Base-by-base conservation (phyloP, 1,284 basidiomycete species). In the Cystobasidium slooffiae region DNA sequence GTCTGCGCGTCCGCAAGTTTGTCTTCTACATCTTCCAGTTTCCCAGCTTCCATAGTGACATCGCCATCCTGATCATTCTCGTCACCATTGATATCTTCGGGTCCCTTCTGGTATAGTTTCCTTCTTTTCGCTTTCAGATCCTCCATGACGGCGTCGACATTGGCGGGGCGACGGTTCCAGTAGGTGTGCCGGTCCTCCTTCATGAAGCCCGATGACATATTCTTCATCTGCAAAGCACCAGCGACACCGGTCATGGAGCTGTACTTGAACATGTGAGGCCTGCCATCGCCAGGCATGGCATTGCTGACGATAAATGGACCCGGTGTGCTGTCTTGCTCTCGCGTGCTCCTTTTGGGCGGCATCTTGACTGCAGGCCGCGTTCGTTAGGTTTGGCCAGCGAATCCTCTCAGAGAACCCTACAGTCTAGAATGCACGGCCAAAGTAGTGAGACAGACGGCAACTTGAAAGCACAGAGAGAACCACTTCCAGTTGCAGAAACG, bases 201-300 rank as follows among this genome's bases (percentile, higher is more conserved):
- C 47, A 68, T 53, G 44, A 74, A 74, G 37, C 14, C 58, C 22
- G 61, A 55, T 3, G 61, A 55, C 65, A 74, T 69, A 46, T 74
- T 74, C 56, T 74, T 74, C 53, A 65, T 58, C 49, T 74, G 65
- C 65, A 74, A 47, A 18, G 65, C 55, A 22, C 72, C 72, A 6
- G 52, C 56, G 14, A 74, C 66, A 31, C 67, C 65, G 46, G 51
- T 24, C 65, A 68, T 52, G 22, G 61, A 70, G 41, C 67, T 59
- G 46, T 74, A 74, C 56, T 68, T 74, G 65, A 74, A 61, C 52
- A 65, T 44, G 65, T 53, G 53, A 41, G 63, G 52, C 46, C 68
- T 58, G 18, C 55, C 68, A 49, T 58, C 68, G 46, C 55, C 55
- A 59, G 58, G 68, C 46, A 69, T 59, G n/a, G 31, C 68, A 47